Percentiles rank a stretch among this genome's conserved stretches.
phyloP scores from a whole-genome alignment of 148 eudicot species.

The Dianthus caryophyllus region DNA sequence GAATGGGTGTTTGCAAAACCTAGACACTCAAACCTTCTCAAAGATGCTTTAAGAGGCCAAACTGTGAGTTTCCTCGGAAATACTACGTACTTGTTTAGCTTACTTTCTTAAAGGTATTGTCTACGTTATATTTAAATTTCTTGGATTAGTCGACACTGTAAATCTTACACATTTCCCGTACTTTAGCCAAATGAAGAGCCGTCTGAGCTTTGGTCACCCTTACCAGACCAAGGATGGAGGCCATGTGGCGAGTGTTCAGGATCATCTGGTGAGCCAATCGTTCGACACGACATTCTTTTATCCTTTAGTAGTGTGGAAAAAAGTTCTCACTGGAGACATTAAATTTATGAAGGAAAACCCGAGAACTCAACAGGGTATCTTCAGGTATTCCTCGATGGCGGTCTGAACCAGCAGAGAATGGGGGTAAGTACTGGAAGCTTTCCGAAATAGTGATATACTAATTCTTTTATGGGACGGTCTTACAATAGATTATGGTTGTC shows the following conservation, averaged over 20 bases:
- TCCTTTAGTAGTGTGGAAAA: background rate
- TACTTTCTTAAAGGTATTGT: background rate
- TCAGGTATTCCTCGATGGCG: slow-evolving; percentile 96
- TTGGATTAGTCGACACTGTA: background rate
- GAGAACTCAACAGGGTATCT: slow-evolving; percentile 73
- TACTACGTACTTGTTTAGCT: slow-evolving; percentile 1
- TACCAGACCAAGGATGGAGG: slow-evolving; percentile 81
- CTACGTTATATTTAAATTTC: background rate
- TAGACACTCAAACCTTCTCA: slow-evolving; percentile 65
- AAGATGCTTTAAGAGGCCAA: slow-evolving; percentile 66
- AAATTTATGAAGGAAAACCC: slow-evolving; percentile 52
- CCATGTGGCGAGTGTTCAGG: slow-evolving; percentile 45
- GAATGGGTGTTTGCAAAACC: slow-evolving; percentile 77
- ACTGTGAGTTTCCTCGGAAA: slow-evolving; percentile 46
- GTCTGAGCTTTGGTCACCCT: slow-evolving; percentile 74
- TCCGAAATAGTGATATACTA: no score
- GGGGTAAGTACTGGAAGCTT: slow-evolving; percentile 56
- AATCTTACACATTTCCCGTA: slow-evolving; percentile 10
- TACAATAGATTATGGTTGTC: no score
- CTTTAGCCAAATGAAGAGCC: slow-evolving; percentile 59
- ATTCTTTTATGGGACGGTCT: no score
- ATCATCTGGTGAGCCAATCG: slow-evolving; percentile 46
- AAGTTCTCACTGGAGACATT: slow-evolving; percentile 19
- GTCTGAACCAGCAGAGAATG: slow-evolving; percentile 96
- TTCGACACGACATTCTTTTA: background rate